Conservation (phyloP, 208 protist species). For the Phytomonas sp. region DNA sequence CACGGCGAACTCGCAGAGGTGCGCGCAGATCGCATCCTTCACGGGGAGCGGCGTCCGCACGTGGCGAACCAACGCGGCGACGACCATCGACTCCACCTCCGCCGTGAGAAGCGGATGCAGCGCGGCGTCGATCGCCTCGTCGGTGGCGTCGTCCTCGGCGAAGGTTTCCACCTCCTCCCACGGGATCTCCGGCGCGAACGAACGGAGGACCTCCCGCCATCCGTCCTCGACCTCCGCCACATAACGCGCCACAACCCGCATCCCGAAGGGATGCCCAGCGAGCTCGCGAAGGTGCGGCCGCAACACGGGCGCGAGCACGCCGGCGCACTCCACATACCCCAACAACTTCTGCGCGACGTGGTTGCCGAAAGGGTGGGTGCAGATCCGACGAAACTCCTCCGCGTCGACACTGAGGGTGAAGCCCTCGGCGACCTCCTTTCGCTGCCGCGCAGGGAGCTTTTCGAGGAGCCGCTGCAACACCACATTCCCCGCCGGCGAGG, state of each 20-base stretch:
- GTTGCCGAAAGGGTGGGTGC: conserved; percentile 79
- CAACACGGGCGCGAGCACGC: conserved; percentile 48
- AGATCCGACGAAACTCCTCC: conserved; percentile 69
- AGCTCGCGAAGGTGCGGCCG: conserved; percentile 29
- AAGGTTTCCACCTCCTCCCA: background rate
- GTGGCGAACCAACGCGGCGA: conserved; percentile 60
- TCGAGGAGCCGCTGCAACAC: conserved; percentile 79
- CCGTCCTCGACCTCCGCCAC: conserved; percentile 24
- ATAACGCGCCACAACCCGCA: conserved; percentile 74
- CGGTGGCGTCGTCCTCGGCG: conserved; percentile 16
- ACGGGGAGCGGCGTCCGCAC: conserved; percentile 35
- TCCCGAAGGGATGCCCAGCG: conserved; percentile 48
- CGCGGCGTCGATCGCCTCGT: conserved; percentile 23
- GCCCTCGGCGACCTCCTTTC: conserved; percentile 72
- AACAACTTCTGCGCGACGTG: conserved; percentile 83
- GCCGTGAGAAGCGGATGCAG: conserved; percentile 32
- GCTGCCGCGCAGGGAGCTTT: conserved; percentile 58
- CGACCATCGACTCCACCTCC: conserved; percentile 52
- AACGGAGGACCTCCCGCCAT: conserved; percentile 27
- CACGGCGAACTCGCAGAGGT: conserved; percentile 52
- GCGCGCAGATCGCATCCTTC: conserved; percentile 71
- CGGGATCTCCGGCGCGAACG: conserved; percentile 24
- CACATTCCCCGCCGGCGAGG: conserved; percentile 67
- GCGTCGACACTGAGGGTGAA: conserved; percentile 65
- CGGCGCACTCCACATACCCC: conserved; percentile 48